Percentiles rank a stretch among this genome's conserved stretches.
These are phyloP conservation scores for Fusarium udum DNA, from an alignment of 2,329 filamentous ascomycete species.

Conservation along the genomic window DNA sequence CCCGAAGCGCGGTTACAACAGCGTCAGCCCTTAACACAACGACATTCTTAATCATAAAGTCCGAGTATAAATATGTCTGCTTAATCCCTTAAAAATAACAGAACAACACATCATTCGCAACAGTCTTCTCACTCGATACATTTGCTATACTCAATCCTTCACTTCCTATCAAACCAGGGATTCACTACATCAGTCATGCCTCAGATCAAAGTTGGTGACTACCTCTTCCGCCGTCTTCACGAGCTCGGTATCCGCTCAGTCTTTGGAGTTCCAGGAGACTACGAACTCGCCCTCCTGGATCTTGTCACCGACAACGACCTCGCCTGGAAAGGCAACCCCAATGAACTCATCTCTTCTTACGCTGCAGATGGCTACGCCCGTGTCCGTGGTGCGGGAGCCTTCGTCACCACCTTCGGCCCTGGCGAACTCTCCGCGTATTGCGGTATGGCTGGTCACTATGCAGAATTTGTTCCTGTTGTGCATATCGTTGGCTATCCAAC, in stretches of 20 bases:
- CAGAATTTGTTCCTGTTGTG: neutral
- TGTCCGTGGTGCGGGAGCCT: neutral
- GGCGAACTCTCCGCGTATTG: neutral
- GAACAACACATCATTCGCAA: neutral
- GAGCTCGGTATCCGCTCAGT: neutral
- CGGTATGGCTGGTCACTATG: neutral
- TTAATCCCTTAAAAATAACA: neutral
- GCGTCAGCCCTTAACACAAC: neutral
- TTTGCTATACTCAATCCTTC: neutral
- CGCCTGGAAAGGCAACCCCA: neutral
- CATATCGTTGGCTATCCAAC: neutral
- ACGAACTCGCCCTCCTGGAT: neutral
- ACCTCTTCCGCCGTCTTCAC: conserved; percentile 2
- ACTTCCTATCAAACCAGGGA: neutral
- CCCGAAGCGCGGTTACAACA: neutral
- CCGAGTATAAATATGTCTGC: neutral
- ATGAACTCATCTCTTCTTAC: neutral
- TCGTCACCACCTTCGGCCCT: neutral
- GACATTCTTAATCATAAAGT: neutral
- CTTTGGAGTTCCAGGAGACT: neutral
- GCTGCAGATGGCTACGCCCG: neutral
- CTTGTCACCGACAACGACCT: neutral
- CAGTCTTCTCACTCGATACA: neutral
- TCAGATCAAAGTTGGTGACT: neutral
- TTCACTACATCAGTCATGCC: neutral